phyloP scores from a whole-genome alignment of 73 alveolate species.

The Tetrahymena borealis region DNA sequence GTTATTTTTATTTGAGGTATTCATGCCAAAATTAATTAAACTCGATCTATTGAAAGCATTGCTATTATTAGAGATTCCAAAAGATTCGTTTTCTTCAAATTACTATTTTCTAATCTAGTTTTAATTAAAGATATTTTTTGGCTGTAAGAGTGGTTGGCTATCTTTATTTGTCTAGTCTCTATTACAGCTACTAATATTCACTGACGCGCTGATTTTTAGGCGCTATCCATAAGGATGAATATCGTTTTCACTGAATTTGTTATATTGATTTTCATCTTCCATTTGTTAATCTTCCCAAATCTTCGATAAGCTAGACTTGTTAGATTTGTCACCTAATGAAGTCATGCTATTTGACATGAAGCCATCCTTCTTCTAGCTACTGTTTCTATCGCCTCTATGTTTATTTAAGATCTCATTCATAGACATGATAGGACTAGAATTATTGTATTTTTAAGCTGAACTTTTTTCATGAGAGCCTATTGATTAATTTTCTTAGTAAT shows the following conservation, averaged over 20 bases:
- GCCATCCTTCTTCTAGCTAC: not conserved
- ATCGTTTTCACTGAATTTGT: not conserved
- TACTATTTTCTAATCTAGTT: not conserved
- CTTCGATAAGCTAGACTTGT: not conserved
- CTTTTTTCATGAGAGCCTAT: not conserved
- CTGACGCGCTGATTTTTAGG: constrained; percentile 4
- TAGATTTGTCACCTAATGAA: not conserved
- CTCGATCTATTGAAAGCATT: not conserved
- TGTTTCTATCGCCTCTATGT: not conserved
- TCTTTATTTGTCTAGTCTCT: not conserved
- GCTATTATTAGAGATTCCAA: not conserved
- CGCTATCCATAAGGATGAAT: not conserved
- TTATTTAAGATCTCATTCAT: not conserved
- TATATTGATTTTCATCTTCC: not conserved
- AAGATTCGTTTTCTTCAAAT: not conserved
- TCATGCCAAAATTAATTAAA: not conserved
- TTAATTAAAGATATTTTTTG: not conserved
- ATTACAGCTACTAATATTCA: not conserved
- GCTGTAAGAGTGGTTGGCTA: not conserved
- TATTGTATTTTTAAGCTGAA: not conserved
- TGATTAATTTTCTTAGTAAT: not conserved
- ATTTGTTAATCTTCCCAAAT: not conserved
- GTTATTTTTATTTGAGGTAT: not conserved
- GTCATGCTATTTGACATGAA: not conserved
- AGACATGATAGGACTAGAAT: not conserved